Base-by-base conservation (phyloP, 805 yeast species). In the Metschnikowia similis region DNA sequence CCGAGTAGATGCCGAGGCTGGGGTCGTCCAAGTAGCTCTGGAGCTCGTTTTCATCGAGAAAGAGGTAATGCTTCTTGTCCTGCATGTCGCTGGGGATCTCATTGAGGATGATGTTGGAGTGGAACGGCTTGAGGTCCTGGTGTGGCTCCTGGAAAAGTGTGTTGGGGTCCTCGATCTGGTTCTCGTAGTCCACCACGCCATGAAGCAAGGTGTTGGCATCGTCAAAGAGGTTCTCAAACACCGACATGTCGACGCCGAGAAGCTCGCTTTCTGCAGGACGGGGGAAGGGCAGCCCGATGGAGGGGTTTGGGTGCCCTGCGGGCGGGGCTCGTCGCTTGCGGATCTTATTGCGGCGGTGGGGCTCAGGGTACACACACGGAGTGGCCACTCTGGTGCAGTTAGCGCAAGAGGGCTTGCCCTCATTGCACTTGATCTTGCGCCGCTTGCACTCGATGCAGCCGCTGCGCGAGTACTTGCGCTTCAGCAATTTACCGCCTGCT, bases 371-470 rank as follows among this genome's bases (percentile, higher is more conserved):
- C 16, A 49, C 45, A 41, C 61, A 57, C 8, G 42, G 35, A 17
- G 34, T 32, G 6, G 48, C 37, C 17, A 50, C 56, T 16, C 58
- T 53, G 34, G 29, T 43, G 47, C 61, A 57, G 40, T 48, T 51
- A 17, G 56, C 56, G 44, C 61, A 57, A n/a, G 21, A 17, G 10
- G 61, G 61, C 28, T 48, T 54, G 39, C 29, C 52, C 49, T 57
- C 61, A 42, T 57, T 54, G 44, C 61, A 57, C 39, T 57, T 57
- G 50, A 56, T 52, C 36, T 57, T 57, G 43, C 61, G 60, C 26
- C 60, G 53, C 49, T 57, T 57, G 49, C 61, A 57, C 52, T 56
- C 61, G 8, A 42, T 41, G 48, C 61, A 57, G n/a, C 61, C 61
- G 6, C 48, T 47, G 27, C 61, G 58, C 8, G 60, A 56, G 49